Evolutionary conservation across 371 early-diverging fungal genomes (phyloP), one percentile per base, ranked within the genome.

Genomic region (Mucor irregularis): DNA sequence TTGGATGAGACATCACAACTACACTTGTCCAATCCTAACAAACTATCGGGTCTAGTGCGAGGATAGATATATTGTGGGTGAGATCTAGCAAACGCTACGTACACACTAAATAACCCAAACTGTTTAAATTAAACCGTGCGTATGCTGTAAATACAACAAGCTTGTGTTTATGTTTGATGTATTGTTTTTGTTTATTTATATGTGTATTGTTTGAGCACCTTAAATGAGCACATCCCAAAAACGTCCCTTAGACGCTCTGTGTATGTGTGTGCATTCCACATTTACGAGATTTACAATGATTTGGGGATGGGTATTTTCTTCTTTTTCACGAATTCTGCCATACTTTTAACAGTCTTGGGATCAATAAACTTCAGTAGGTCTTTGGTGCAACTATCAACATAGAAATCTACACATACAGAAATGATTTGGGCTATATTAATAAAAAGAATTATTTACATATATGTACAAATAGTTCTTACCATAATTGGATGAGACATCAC

Each of bases 71-170:
- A 68, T 34, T 76, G 60, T 19, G 76, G 73, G 46, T 78, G 47
- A 1, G 64, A 48, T 33, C 58, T 62, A 19, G 83, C 87, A 61
- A 91, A 92, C 11, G 84, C 68, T 40, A 75, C n/a, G n/a, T n/a
- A n/a, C n/a, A n/a, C n/a, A n/a, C n/a, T n/a, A n/a, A n/a, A n/a
- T n/a, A n/a, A n/a, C n/a, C n/a, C n/a, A n/a, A n/a, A n/a, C n/a
- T n/a, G n/a, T n/a, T n/a, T n/a, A n/a, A n/a, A n/a, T n/a, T n/a
- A n/a, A n/a, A n/a, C n/a, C n/a, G n/a, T n/a, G n/a, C n/a, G n/a
- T n/a, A n/a, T n/a, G n/a, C n/a, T n/a, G n/a, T n/a, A n/a, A n/a
- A n/a, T n/a, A n/a, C n/a, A n/a, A n/a, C n/a, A n/a, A n/a, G n/a
- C n/a, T n/a, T n/a, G n/a, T n/a, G n/a, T n/a, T n/a, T n/a, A n/a